phyloP scores from a whole-genome alignment of 169 alveolate species.

The Miamiensis avidus region DNA sequence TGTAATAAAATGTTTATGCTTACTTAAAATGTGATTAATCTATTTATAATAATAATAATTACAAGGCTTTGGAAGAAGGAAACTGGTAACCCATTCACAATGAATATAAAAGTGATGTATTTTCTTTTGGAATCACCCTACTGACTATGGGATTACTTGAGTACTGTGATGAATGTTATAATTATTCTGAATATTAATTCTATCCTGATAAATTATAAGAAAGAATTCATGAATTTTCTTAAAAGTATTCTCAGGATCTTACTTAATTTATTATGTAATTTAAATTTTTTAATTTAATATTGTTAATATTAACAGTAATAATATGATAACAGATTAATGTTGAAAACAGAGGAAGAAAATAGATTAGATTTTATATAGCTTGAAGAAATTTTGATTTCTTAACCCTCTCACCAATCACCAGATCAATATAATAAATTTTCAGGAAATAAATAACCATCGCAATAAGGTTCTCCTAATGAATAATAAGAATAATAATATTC shows the following conservation, averaged over 20 bases:
- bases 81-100: conserved; percentile 14
- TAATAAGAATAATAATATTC: no score
- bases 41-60: no score
- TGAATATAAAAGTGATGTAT: conserved; percentile 24
- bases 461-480: no score
- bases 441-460: no score
- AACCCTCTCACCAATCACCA: background rate
- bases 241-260: background rate
- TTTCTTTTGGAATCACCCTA: conserved; percentile 15
- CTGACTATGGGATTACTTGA: background rate
- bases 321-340: background rate
- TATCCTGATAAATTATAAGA: background rate
- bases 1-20: background rate
- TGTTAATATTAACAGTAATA: no score
- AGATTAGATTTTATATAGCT: background rate
- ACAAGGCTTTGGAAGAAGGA: background rate
- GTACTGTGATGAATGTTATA: background rate
- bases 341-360: background rate
- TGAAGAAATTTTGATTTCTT: background rate
- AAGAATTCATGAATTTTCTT: background rate
- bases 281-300: no score
- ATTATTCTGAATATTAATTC: background rate
- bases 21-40: no score
- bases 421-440: background rate
- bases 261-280: background rate